Percentiles rank a stretch among this genome's conserved stretches.
phyloP scores from a whole-genome alignment of 192 early-diverging fungal genomes.

The Phlyctochytrium arcticum region DNA sequence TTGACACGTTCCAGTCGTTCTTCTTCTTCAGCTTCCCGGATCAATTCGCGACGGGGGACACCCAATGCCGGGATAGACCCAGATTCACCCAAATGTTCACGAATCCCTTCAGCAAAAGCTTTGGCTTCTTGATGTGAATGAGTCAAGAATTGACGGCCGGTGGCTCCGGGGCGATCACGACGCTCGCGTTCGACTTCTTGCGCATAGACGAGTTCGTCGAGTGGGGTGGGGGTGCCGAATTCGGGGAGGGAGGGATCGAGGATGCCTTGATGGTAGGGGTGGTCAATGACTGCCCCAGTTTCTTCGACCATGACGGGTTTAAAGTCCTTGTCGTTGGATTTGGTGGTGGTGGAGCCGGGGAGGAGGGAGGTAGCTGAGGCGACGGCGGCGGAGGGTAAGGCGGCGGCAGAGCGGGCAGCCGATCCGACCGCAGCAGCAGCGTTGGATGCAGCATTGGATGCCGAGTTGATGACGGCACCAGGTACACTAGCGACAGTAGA shows the following conservation, averaged over 20 bases:
- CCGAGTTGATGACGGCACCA: neutral
- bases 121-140: conserved; percentile 8
- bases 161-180: conserved; percentile 13
- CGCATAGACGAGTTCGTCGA: conserved; percentile 10
- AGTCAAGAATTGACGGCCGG: conserved; percentile 3
- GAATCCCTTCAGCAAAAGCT: conserved; percentile 17
- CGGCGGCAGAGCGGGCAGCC: neutral
- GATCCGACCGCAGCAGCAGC: neutral
- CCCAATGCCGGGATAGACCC: conserved; percentile 2
- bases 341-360: neutral
- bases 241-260: neutral
- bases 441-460: conserved; percentile 9
- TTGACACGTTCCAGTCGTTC: conserved; percentile 7
- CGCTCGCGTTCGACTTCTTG: conserved; percentile 9
- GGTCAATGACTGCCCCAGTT: neutral
- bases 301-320: neutral
- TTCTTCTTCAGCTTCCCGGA: conserved; percentile 13
- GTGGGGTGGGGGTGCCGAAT: conserved; percentile 1
- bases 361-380: neutral
- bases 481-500: neutral
- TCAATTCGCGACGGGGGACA: conserved; percentile 6
- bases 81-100: conserved; percentile 9
- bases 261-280: neutral
- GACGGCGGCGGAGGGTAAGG: neutral
- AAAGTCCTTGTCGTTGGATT: neutral